Base-by-base conservation (phyloP, 495 filamentous ascomycete species). In the Podospora pseudocomata region DNA sequence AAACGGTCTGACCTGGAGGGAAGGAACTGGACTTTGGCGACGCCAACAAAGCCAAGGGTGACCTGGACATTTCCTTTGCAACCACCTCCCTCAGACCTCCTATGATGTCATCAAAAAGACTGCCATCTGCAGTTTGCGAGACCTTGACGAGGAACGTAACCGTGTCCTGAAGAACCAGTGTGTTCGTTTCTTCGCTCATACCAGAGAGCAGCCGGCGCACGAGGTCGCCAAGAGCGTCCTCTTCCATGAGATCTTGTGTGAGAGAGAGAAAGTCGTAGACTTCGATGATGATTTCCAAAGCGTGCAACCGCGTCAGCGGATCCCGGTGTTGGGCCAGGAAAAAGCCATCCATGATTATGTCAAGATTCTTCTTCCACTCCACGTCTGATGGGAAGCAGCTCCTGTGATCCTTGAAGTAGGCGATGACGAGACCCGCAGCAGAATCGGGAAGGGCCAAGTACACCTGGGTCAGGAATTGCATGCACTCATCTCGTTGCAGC, bases 371-470 rank as follows among this genome's bases (percentile, higher is more conserved):
- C 34, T 89, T 80, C 89, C 92, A 97, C 9, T 85, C 76, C 16
- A 80, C 75, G 73, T 88, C 88, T 4, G 88, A 91, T 27, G 91
- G 92, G 66, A 88, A 90, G 69, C 90, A 92, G 65, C 88, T 88
- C 30, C 86, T 80, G 65, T 86, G 84, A 68, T 89, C 82, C 32
- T 79, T 80, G 67, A 87, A 88, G 68, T 89, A 81, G 15, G 86
- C 82, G 53, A 91, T 81, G 27, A 91, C 78, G 7, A 86, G 73
- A 34, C 82, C 80, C 2, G 85, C 87, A 15, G 85, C 82, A 3
- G 86, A 84, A 70, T 91, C 83, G 5, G 85, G 86, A 20, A 91
- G 79, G 30, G 83, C 82, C 5, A 76, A 76, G 65, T 85, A 83
- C 34, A 91, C 81, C 61, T 84, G 80, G 63, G 86, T 79, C 72